Evolutionary conservation across 495 filamentous ascomycete genomes (phyloP).

Genomic region (Aspergillus incahuasiensis): DNA sequence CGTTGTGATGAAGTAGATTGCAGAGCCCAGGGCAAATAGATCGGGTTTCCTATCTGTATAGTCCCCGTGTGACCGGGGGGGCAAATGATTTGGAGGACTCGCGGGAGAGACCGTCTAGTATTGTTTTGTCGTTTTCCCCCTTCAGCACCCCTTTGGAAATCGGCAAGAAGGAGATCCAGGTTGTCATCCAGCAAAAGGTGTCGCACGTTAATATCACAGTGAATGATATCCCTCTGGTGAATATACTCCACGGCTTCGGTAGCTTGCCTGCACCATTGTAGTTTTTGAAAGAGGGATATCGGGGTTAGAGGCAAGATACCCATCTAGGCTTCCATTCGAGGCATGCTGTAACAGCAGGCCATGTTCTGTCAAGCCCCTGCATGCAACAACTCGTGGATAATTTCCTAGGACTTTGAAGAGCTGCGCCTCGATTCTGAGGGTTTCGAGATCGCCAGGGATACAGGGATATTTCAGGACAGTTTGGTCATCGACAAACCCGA

Average conservation of each 20-base stretch:
- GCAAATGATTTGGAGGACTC: not conserved
- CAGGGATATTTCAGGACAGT: slow-evolving; percentile 39
- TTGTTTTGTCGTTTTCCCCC: not conserved
- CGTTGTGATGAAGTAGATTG: not conserved
- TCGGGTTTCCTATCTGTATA: not conserved
- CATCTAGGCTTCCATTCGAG: slow-evolving; percentile 12
- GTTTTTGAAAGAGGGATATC: not conserved
- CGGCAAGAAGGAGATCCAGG: too few relatives aligned
- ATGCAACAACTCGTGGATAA: slow-evolving; percentile 18
- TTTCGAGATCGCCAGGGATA: slow-evolving; percentile 27
- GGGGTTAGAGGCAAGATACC: not conserved
- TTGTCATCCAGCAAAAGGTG: too few relatives aligned
- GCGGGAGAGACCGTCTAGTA: not conserved
- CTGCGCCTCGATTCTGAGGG: slow-evolving; percentile 15
- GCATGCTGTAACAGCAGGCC: slow-evolving; percentile 19
- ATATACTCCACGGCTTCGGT: slow-evolving; percentile 19
- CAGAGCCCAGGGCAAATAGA: not conserved
- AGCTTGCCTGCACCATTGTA: slow-evolving; percentile 21
- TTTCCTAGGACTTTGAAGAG: slow-evolving; percentile 15
- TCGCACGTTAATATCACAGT: slow-evolving; percentile 17
- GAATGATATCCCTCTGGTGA: slow-evolving; percentile 17
- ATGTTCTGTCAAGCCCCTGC: slow-evolving; percentile 9
- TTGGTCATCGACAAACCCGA: slow-evolving; percentile 39
- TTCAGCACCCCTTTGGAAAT: too few relatives aligned
- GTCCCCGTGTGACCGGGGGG: not conserved